Conservation (phyloP, 163 green algal species). For the Scenedesmus sp. region DNA sequence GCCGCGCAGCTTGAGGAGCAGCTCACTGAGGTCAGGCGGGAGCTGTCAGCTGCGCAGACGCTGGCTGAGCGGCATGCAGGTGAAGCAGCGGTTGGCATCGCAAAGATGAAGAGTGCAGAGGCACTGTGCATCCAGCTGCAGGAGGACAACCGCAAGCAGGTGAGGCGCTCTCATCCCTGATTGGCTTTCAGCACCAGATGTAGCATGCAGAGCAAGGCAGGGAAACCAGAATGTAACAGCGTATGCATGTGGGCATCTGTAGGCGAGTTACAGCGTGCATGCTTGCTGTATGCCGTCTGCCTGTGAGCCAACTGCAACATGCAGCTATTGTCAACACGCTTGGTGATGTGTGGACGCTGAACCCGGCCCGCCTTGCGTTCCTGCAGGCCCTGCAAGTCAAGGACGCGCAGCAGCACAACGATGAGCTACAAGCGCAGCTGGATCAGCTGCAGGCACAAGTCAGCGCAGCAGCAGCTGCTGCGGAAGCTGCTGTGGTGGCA, state of each 20-base stretch:
- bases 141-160: not conserved
- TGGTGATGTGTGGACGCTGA: not conserved
- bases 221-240: not conserved
- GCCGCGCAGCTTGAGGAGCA: not conserved
- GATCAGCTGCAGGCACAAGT: constrained; percentile 22
- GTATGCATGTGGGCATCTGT: not conserved
- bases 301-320: not conserved
- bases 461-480: not conserved
- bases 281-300: not conserved
- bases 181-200: not conserved
- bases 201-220: not conserved
- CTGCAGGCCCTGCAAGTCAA: constrained; percentile 22
- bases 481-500: constrained; percentile 1
- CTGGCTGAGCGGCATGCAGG: constrained; percentile 10
- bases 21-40: not conserved
- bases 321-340: not conserved
- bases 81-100: not conserved
- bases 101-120: constrained; percentile 7
- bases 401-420: constrained; percentile 31
- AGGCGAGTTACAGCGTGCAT: not conserved
- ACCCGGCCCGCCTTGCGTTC: not conserved
- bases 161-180: not conserved
- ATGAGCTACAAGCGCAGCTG: constrained; percentile 13
- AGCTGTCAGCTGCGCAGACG: constrained; percentile 22
- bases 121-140: constrained; percentile 15